Conservation (phyloP, 1,284 basidiomycete species). For the Abortiporus biennis region DNA sequence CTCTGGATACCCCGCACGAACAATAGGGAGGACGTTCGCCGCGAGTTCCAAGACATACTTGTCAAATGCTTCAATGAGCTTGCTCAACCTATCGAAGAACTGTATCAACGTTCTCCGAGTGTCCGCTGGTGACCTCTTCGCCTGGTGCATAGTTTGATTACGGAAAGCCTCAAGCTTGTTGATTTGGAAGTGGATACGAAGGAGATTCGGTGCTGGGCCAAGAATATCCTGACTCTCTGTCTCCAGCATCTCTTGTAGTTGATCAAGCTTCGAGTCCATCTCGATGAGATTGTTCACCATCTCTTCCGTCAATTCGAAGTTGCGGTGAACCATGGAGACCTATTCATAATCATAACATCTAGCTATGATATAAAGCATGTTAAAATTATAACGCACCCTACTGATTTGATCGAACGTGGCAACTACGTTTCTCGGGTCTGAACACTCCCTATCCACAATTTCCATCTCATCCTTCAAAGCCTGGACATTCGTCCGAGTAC, state of each 20-base stretch:
- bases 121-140: constrained; percentile 75
- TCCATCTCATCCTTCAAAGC: constrained; percentile 91
- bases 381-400: constrained; percentile 50
- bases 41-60: constrained; percentile 80
- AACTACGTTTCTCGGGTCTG: constrained; percentile 67
- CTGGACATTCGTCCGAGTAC: constrained; percentile 80
- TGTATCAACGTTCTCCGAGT: constrained; percentile 65
- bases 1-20: constrained; percentile 72
- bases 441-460: constrained; percentile 75
- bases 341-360: constrained; percentile 32
- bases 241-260: constrained; percentile 75
- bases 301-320: constrained; percentile 92
- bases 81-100: constrained; percentile 88
- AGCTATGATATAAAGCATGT: neutral
- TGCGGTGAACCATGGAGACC: constrained; percentile 94
- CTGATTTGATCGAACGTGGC: constrained; percentile 90
- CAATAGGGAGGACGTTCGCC: constrained; percentile 73
- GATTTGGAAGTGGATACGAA: constrained; percentile 88
- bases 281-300: constrained; percentile 91
- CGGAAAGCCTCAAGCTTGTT: constrained; percentile 89
- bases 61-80: constrained; percentile 81
- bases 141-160: constrained; percentile 89
- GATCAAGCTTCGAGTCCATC: constrained; percentile 82
- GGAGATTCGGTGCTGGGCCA: constrained; percentile 83
- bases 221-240: constrained; percentile 69